Base-by-base conservation (phyloP, 2,329 filamentous ascomycete species). In the Zasmidium citrigriseum region DNA sequence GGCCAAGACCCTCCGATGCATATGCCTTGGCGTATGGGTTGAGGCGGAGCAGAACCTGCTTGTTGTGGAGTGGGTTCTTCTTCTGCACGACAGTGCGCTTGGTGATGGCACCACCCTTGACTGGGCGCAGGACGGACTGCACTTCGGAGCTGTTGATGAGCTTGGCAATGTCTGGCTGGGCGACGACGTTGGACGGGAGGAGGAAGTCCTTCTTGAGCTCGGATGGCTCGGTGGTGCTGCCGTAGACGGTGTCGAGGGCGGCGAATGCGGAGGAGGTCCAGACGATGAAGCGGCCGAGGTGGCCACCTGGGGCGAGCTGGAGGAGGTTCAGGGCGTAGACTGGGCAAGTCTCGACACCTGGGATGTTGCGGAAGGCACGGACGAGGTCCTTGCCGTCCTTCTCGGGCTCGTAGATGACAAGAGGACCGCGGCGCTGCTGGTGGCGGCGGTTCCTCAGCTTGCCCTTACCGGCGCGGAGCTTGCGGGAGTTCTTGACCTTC, bases 51-150 rank as follows among this genome's bases (percentile, higher is more conserved):
- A 97, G 87, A 70, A 99, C 89, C 86, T 98, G 95, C 88, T 92
- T 96, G 90, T 99, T 99, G 82, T 85, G 86, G 71, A 99, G 92
- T 75, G 95, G 95, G 87, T 99, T 99, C 93, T 98, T 98, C 92
- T 99, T 99, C 87, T 97, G 93, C 70, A 96, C 91, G 75, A 85
- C 82, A 70, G 84, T 82, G 76, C 95, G 91, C 88, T 97, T 97
- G 81, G 92, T 96, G 76, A 87, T 82, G 76, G 91, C 87, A 71
- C 89, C 87, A 72, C 95, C 95, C 86, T 93, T 95, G 80, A 93
- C 91, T 63, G 89, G 91, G 73, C 90, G 88, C 75, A 99, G 87
- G 60, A 96, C 93, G 80, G 89, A 90, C 89, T 99, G 95, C 80
- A 98, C 89, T 84, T 99, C 95, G 75, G 91, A 92, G 75, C 89